Base-by-base conservation (phyloP, 1,284 basidiomycete species). In the Sporisorium graminicola region DNA sequence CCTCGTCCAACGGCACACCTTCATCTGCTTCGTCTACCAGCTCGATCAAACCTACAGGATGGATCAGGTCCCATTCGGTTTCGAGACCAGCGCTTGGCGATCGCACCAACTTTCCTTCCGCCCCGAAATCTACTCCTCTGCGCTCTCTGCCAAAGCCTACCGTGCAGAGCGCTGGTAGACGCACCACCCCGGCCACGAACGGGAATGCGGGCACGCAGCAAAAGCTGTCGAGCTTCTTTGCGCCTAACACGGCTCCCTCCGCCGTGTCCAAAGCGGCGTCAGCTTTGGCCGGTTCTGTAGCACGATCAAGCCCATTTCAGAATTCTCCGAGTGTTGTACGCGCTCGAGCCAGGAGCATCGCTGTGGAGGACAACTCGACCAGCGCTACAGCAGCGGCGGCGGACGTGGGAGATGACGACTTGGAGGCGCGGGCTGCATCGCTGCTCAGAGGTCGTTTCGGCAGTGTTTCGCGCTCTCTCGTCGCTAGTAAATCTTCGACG, bases 31-130 rank as follows among this genome's bases (percentile, higher is more conserved):
- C 40, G n/a, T 47, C 55, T 26, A 58, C 56, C 12, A 67, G 59
- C 56, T 72, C 68, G 20, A 59, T 62, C 49, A 67, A 64, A 40
- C 65, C 69, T 1, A 77, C 69, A 8, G 74, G 74, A 29, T 77
- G 74, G 69, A 77, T 77, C 56, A 37, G 74, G 14, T 65, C 69
- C 12, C 55, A n/a, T 13, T 63, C 71, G 5, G 52, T 59, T 1
- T 55, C 65, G 6, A 54, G 53, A 27, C 53, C 71, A 10, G 31
- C 62, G 5, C 43, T 69, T 8, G 22, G 47, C 8, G 66, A 70
- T 51, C 59, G 66, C 0, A 70, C 73, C 10, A 66, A 70, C 52
- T 20, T 69, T 0, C 49, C 65, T 2, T 56, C 63, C 29, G 33
- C 44, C 8, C 64, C 57, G 6, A 47, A 16, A 8, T 12, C 14